Evolutionary conservation across 169 alveolate genomes (phyloP).

Genomic region (Eimeria maxima): DNA sequence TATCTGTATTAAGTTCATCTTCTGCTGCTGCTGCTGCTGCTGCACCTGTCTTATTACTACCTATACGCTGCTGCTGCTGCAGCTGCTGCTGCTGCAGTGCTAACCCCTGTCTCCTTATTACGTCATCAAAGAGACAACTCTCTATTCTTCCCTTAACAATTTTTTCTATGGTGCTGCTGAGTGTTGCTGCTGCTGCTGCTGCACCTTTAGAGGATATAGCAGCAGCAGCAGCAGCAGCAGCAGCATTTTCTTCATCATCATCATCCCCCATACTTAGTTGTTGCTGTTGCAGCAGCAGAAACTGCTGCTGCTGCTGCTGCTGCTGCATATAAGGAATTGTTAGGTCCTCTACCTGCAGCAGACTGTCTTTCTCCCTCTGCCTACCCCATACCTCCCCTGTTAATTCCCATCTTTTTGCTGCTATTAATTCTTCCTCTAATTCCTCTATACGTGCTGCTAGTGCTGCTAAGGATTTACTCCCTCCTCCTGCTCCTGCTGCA

Average conservation of each 20-base stretch:
- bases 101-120: slow-evolving; percentile 38
- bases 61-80: neutral
- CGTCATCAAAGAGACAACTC: slow-evolving; percentile 69
- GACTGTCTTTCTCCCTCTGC: slow-evolving; percentile 58
- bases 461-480: slow-evolving; percentile 30
- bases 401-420: slow-evolving; percentile 67
- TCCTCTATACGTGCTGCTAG: slow-evolving; percentile 39
- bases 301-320: slow-evolving; percentile 48
- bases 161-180: slow-evolving; percentile 55
- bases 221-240: slow-evolving; percentile 59
- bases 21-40: slow-evolving; percentile 57
- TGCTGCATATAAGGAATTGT: slow-evolving; percentile 32
- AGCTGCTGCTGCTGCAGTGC: neutral
- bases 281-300: too few species aligned
- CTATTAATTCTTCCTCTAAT: slow-evolving; percentile 67
- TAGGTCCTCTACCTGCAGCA: slow-evolving; percentile 64
- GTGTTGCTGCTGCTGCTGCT: slow-evolving; percentile 50
- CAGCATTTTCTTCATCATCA: too few species aligned
- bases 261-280: too few species aligned
- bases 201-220: neutral
- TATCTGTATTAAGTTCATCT: slow-evolving; percentile 59
- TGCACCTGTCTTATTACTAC: slow-evolving; percentile 50
- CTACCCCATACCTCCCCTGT: slow-evolving; percentile 80
- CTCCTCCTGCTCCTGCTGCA: slow-evolving; percentile 40
- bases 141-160: slow-evolving; percentile 69